Conservation (phyloP, 148 eudicot genomes). For the Arctostaphylos glauca region DNA sequence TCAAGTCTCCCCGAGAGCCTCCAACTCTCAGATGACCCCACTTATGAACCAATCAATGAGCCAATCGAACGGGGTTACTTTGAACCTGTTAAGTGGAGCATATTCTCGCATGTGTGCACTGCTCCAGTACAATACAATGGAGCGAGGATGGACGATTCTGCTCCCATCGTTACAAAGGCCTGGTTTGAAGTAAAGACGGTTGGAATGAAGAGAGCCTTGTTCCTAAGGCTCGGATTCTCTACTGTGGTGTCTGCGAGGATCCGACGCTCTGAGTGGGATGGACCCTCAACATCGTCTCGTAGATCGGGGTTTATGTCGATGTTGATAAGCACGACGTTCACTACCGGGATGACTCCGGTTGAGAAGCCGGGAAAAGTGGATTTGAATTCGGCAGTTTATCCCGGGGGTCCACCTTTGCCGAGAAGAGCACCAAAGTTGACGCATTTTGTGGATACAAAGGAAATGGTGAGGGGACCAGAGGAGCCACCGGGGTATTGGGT, state of each 20-base stretch:
- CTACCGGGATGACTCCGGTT: conserved; percentile 35
- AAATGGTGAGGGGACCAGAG: conserved; percentile 86
- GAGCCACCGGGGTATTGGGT: conserved; percentile 92
- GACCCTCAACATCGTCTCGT: conserved; percentile 50
- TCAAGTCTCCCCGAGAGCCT: conserved; percentile 72
- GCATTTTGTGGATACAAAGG: conserved; percentile 64
- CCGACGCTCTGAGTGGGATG: conserved; percentile 84
- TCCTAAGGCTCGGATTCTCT: conserved; percentile 74
- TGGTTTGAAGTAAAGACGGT: conserved; percentile 80
- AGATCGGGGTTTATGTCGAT: conserved; percentile 82
- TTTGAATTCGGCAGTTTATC: conserved; percentile 80
- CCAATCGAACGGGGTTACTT: conserved; percentile 50
- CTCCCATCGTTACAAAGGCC: conserved; percentile 76
- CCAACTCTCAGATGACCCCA: conserved; percentile 58
- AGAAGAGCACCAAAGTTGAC: conserved; percentile 57
- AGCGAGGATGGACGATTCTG: conserved; percentile 47
- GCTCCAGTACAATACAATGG: conserved; percentile 64
- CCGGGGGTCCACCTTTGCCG: conserved; percentile 77
- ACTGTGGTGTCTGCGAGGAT: conserved; percentile 59
- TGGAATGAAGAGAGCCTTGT: conserved; percentile 81
- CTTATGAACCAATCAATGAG: conserved; percentile 39
- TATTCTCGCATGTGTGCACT: conserved; percentile 90
- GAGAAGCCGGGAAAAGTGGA: conserved; percentile 59
- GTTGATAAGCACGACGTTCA: conserved; percentile 80
- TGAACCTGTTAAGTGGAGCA: conserved; percentile 84